Conservation (phyloP, 129 eudicot genomes). For the Flaveria brownii region DNA sequence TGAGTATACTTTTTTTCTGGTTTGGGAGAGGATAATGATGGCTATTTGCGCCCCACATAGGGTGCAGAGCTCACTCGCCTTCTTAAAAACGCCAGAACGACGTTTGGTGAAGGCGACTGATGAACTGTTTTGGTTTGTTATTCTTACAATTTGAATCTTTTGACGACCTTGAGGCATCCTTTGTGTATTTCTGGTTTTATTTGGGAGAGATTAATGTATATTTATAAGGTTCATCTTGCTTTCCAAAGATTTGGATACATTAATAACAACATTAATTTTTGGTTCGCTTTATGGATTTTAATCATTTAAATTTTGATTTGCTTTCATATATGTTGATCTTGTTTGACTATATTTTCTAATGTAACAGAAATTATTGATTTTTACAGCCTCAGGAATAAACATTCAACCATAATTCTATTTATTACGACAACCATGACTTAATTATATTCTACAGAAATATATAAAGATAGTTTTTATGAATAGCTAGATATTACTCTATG, state of each 20-base stretch:
- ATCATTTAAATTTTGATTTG: neutral
- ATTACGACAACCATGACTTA: neutral
- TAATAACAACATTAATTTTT: neutral
- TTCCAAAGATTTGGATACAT: conserved; percentile 2
- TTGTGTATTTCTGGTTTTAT: neutral
- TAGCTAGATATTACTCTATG: no score
- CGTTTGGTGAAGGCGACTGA: conserved; percentile 27
- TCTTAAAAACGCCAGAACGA: neutral
- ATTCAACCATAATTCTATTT: neutral
- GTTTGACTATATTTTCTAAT: neutral
- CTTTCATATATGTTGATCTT: neutral
- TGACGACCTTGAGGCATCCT: neutral
- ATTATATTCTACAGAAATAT: no score
- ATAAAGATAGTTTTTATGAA: no score
- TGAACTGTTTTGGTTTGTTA: neutral
- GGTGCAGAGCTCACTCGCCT: conserved; percentile 22
- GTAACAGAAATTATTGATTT: neutral
- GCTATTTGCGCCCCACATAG: conserved; percentile 36
- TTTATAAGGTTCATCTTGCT: conserved; percentile 4
- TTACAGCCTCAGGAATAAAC: conserved; percentile 13
- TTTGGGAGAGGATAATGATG: conserved; percentile 46
- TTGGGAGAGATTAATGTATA: neutral
- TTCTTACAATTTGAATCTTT: conserved; percentile 16
- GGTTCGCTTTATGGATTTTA: neutral
- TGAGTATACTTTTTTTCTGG: conserved; percentile 38